Evolutionary conservation across 768 basidiomycete genomes (phyloP).

Genomic region (Boletales sp.): DNA sequence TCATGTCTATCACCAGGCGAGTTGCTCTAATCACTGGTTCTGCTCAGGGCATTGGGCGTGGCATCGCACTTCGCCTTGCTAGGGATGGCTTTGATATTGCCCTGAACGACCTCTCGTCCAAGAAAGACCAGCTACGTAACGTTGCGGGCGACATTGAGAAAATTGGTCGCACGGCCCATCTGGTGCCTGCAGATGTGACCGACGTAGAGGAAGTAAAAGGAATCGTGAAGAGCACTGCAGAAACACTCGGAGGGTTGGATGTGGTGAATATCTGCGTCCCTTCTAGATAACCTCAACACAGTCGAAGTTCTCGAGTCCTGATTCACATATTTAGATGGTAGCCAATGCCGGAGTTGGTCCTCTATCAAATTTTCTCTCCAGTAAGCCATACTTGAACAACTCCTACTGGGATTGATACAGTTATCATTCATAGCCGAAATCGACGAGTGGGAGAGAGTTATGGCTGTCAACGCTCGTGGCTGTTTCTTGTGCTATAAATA

Average conservation of each 20-base stretch:
- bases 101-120: constrained; percentile 25
- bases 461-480: constrained; percentile 36
- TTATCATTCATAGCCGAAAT: constrained; percentile 21
- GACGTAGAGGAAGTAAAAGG: constrained; percentile 38
- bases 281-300: no score
- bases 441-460: constrained; percentile 38
- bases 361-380: not conserved
- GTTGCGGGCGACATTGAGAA: constrained; percentile 11
- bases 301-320: not conserved
- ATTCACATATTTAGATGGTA: constrained; percentile 4
- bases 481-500: constrained; percentile 39
- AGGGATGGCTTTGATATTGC: constrained; percentile 26
- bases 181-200: constrained; percentile 37
- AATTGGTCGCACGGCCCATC: constrained; percentile 10
- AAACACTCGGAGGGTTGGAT: constrained; percentile 40
- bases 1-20: constrained; percentile 22
- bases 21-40: constrained; percentile 30
- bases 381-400: not conserved
- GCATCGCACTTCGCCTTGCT: constrained; percentile 17
- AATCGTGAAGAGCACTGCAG: constrained; percentile 33
- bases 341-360: constrained; percentile 12
- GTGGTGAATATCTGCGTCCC: constrained; percentile 32
- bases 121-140: constrained; percentile 4
- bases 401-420: not conserved
- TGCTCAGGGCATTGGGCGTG: constrained; percentile 27